Conservation (phyloP, 78 protist species). For the Tieghemostelium lacteum region DNA sequence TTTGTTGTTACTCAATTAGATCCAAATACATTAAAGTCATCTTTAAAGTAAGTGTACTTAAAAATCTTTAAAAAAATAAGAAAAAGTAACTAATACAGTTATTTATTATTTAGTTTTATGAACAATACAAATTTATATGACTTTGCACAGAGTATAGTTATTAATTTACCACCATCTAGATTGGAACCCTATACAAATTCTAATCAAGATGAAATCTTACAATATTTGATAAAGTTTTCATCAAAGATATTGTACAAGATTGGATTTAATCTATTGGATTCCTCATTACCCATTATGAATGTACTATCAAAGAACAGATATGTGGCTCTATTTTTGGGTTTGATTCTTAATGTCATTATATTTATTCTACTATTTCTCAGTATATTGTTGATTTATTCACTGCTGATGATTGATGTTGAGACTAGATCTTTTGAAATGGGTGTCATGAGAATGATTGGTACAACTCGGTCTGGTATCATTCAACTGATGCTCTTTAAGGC, state of each 20-base stretch:
- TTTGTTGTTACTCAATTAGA: constrained; percentile 34
- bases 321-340: constrained; percentile 88
- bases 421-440: constrained; percentile 95
- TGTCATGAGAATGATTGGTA: constrained; percentile 91
- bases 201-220: constrained; percentile 33
- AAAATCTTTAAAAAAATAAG: background rate
- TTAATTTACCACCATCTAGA: constrained; percentile 77
- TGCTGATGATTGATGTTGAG: constrained; percentile 93
- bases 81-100: background rate
- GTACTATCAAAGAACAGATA: constrained; percentile 55
- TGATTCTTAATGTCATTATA: constrained; percentile 87
- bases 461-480: constrained; percentile 78
- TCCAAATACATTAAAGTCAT: background rate
- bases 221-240: constrained; percentile 19
- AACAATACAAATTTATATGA: constrained; percentile 19
- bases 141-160: constrained; percentile 2
- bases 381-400: constrained; percentile 91
- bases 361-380: constrained; percentile 78
- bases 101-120: constrained; percentile 8
- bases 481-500: constrained; percentile 86
- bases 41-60: background rate
- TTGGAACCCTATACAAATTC: constrained; percentile 61
- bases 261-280: constrained; percentile 70
- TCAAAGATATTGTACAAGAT: constrained; percentile 47
- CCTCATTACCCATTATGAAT: constrained; percentile 54